A percentile compares a stretch with the other conserved stretches of the same genome.
phyloP scores from a whole-genome alignment of 2,329 filamentous ascomycete species.

The Cadophora gregata region DNA sequence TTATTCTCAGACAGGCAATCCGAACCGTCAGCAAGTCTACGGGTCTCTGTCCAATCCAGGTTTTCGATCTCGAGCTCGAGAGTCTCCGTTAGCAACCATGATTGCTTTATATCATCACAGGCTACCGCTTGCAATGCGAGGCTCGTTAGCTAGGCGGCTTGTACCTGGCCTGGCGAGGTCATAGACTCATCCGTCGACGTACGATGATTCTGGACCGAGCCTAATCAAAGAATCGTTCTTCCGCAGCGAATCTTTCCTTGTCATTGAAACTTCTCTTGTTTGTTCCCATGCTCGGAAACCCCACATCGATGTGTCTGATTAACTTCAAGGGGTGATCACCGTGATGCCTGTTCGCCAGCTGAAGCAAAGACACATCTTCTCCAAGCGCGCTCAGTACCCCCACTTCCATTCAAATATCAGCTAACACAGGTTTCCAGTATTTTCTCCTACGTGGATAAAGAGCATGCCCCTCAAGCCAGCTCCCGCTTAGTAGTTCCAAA shows the following conservation, averaged over 20 bases:
- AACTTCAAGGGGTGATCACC: no score
- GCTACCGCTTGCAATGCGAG: not conserved
- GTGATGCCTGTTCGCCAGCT: not conserved
- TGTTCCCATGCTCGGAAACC: not conserved
- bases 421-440: not conserved
- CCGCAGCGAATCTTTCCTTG: slow-evolving; percentile 19
- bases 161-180: slow-evolving; percentile 5
- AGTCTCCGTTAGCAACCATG: not conserved
- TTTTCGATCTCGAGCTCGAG: not conserved
- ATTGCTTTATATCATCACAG: not conserved
- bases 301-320: not conserved
- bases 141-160: not conserved
- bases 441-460: not conserved
- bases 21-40: not conserved
- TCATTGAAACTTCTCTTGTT: slow-evolving; percentile 22
- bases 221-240: slow-evolving; percentile 11
- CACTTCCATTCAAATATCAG: not conserved
- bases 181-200: slow-evolving; percentile 8
- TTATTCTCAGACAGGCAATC: not conserved
- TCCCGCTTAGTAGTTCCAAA: not conserved
- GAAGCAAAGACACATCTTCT: not conserved
- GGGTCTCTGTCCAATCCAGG: not conserved
- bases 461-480: not conserved
- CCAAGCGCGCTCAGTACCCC: not conserved
- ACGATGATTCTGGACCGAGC: not conserved